Base-by-base conservation (phyloP, 1,284 basidiomycete genomes). In the Moesziomyces sp. region DNA sequence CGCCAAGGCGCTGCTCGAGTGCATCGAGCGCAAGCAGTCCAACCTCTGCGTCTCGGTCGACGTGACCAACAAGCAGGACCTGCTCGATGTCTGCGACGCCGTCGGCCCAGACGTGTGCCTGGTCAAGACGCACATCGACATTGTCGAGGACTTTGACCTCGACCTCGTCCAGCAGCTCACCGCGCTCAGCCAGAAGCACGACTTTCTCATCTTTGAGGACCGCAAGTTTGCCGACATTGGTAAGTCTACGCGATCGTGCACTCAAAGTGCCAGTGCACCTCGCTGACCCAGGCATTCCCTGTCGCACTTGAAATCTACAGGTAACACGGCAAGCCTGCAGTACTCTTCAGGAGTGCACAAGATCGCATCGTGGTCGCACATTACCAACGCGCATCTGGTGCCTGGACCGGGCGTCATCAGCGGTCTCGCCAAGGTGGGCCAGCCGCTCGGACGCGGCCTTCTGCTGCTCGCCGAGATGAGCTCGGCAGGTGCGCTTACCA, bases 181-280 rank as follows among this genome's bases (percentile, higher is more conserved):
- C 63, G 86, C 86, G 48, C 88, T 99, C 13, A 91, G 91, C 81
- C 83, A 86, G 50, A 91, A 92, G 84, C 90, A 97, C 77, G 93
- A 98, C 81, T 99, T 99, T 86, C 85, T 97, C 60, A 96, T 98
- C 82, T 99, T 99, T 77, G 96, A 99, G 86, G 97, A 99, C 86
- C 88, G 97, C 76, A 99, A 99, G 85, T 99, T 99, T 82, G 97
- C 97, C 23, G 97, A 99, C 85, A 99, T 99, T 69, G 96, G 95
- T 94, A 21, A 59, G 83, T 66, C 3, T 1, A n/a, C 8, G 30
- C 30, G 30, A 30, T 8, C 30, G 9, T 30, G 6, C 30, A 8
- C 30, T 30, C 30, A 8, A 30, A 8, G 8, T 30, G 30, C 30
- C 30, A 8, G 8, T 8, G 11, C 30, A 30, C 9, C 30, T 10